These are phyloP conservation scores for Isatis lusitanica DNA, from an alignment of 441 rosid species.

Conservation along the genomic window DNA sequence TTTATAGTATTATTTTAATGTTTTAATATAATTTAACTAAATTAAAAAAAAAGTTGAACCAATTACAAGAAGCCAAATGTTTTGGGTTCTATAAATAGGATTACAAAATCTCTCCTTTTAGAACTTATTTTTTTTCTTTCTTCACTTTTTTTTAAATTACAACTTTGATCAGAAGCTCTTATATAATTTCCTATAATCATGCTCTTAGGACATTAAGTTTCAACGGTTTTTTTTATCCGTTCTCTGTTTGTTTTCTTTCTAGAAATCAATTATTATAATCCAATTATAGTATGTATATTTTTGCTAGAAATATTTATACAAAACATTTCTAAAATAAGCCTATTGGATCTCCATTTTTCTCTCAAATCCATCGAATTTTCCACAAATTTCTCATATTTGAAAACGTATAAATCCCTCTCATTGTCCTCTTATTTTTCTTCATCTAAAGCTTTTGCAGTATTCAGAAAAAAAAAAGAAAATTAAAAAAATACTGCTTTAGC, in stretches of 20 bases:
- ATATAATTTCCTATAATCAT: no score
- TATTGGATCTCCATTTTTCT: slow-evolving; percentile 20
- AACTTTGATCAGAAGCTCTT: no score
- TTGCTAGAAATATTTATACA: background rate
- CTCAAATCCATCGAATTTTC: slow-evolving; percentile 25
- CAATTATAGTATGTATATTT: slow-evolving; percentile 3
- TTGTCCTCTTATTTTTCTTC: background rate
- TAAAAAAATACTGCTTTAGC: slow-evolving; percentile 32
- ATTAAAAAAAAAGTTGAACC: no score
- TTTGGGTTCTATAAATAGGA: no score
- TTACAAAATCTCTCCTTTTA: no score
- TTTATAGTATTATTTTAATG: no score
- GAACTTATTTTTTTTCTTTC: no score
- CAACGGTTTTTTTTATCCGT: background rate
- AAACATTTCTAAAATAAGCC: slow-evolving; percentile 13
- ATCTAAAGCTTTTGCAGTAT: slow-evolving; percentile 39
- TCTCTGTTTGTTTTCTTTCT: background rate
- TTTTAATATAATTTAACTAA: no score
- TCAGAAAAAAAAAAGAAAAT: background rate
- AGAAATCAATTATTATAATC: background rate
- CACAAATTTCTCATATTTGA: background rate
- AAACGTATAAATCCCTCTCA: slow-evolving; percentile 14
- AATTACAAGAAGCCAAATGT: no score
- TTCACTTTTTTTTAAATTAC: no score
- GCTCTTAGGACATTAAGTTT: background rate